Evolutionary conservation across 805 yeast species (phyloP).

Genomic region (Pichia nakasei): DNA sequence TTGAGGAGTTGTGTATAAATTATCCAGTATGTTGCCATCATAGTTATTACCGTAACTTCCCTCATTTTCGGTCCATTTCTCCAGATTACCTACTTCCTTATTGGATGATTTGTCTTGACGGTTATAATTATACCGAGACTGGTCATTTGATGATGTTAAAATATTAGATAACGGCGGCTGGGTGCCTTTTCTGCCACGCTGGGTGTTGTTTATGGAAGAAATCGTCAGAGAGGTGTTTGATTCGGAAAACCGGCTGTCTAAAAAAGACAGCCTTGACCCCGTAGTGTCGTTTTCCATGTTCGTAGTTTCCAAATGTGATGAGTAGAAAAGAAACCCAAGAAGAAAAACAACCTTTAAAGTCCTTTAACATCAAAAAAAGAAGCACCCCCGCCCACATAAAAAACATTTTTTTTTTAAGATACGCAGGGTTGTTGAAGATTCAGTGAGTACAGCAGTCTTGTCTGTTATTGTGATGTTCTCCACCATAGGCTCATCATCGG

Average conservation of each 20-base stretch:
- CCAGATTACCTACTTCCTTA: background rate
- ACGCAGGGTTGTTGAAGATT: too few relatives aligned
- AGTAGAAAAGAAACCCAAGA: background rate
- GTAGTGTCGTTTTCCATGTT: background rate
- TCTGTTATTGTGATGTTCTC: too few relatives aligned
- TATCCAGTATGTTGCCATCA: background rate
- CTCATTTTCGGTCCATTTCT: background rate
- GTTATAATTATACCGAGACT: background rate
- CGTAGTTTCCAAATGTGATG: background rate
- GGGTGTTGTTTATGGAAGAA: background rate
- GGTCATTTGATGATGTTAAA: background rate
- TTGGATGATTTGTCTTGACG: background rate
- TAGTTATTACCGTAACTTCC: background rate
- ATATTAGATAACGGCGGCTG: background rate
- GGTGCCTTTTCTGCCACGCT: background rate
- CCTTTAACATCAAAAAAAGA: too few relatives aligned
- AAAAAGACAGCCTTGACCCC: background rate
- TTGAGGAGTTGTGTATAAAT: slow-evolving; percentile 5
- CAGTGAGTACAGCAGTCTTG: too few relatives aligned
- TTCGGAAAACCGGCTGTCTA: background rate
- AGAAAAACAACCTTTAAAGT: background rate
- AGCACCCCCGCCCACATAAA: too few relatives aligned
- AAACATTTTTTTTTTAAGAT: too few relatives aligned
- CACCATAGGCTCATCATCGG: too few relatives aligned
- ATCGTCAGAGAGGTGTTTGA: background rate